These are phyloP conservation scores for Solanum okadae DNA, from an alignment of 257 asterid species.

Conservation along the genomic window DNA sequence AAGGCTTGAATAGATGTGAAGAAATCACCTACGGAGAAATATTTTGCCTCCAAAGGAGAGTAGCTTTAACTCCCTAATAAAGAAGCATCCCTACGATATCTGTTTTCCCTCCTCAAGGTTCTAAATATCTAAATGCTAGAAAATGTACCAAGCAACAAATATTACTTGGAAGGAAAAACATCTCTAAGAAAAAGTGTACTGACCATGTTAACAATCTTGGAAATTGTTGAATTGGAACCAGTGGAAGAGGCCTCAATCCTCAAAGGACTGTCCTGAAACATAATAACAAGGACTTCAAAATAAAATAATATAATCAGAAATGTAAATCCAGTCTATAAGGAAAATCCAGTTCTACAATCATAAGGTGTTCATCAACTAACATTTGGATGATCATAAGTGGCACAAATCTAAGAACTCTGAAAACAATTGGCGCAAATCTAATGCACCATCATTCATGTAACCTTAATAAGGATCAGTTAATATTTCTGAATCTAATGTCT, in stretches of 20 bases:
- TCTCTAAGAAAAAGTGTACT: neutral
- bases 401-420: neutral
- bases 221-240: slow-evolving; percentile 88
- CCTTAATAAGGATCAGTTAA: neutral
- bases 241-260: slow-evolving; percentile 84
- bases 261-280: slow-evolving; percentile 86
- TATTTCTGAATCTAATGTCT: neutral
- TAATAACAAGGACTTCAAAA: slow-evolving; percentile 11
- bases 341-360: neutral
- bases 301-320: neutral
- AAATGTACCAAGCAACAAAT: neutral
- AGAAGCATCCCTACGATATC: neutral
- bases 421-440: neutral
- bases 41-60: neutral
- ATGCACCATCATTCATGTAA: neutral
- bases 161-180: neutral
- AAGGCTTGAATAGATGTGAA: neutral
- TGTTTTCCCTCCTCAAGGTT: neutral
- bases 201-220: slow-evolving; percentile 93
- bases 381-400: neutral
- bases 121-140: neutral
- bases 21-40: neutral
- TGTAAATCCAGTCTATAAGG: neutral
- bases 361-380: neutral
- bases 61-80: neutral